phyloP scores from a whole-genome alignment of 345 rosid species.

The Citropsis articulata region DNA sequence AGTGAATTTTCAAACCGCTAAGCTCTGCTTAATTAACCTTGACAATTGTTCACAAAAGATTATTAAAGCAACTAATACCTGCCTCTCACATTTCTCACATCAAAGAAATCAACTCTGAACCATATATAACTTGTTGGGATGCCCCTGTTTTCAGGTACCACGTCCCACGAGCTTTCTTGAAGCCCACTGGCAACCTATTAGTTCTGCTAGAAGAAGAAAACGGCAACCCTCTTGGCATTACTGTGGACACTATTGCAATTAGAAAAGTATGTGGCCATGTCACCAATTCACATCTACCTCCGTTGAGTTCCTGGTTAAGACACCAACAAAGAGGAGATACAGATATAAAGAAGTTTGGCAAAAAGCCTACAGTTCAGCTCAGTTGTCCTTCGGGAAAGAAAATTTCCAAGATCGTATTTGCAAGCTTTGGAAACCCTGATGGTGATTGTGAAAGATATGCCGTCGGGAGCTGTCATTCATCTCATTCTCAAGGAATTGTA shows the following conservation, averaged over 20 bases:
- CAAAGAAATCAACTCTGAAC: neutral
- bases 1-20: neutral
- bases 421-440: constrained; percentile 29
- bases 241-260: constrained; percentile 39
- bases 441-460: constrained; percentile 23
- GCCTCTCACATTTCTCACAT: neutral
- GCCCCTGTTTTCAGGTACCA: constrained; percentile 35
- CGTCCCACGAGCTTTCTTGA: constrained; percentile 48
- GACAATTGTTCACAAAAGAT: neutral
- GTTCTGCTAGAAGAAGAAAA: constrained; percentile 57
- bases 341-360: neutral
- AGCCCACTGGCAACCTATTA: constrained; percentile 37
- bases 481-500: constrained; percentile 2
- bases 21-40: neutral
- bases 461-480: constrained; percentile 23
- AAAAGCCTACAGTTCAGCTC: constrained; percentile 23
- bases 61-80: neutral
- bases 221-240: constrained; percentile 42
- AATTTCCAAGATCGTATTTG: constrained; percentile 27
- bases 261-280: constrained; percentile 25
- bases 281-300: constrained; percentile 20
- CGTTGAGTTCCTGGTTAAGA: constrained; percentile 14
- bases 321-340: neutral
- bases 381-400: constrained; percentile 22
- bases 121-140: neutral